Percentiles rank a stretch among this genome's conserved stretches.
phyloP scores from a whole-genome alignment of 768 basidiomycete genomes.

The Dendrothele bispora region DNA sequence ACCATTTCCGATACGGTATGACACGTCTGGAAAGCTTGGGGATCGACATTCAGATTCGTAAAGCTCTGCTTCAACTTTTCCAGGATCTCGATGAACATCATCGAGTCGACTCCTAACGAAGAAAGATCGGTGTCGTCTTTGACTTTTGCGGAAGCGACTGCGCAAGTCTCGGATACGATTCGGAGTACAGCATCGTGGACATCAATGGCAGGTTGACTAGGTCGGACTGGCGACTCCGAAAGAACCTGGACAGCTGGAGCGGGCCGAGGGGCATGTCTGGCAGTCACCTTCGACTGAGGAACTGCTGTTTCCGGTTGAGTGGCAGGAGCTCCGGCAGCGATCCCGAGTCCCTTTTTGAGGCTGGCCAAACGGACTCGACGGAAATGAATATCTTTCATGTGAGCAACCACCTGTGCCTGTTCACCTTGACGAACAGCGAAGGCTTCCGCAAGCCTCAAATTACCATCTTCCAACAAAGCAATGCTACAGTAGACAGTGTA shows the following conservation, averaged over 20 bases:
- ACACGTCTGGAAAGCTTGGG: too few relatives aligned
- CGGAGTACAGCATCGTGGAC: constrained; percentile 22
- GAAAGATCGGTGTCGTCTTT: constrained; percentile 43
- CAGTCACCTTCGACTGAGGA: neutral
- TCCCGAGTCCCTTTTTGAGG: constrained; percentile 46
- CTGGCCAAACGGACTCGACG: constrained; percentile 51
- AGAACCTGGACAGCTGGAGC: neutral
- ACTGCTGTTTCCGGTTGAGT: neutral
- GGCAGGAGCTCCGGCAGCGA: constrained; percentile 6
- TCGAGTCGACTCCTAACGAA: constrained; percentile 61
- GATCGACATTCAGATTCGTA: constrained; percentile 26
- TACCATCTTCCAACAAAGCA: constrained; percentile 41
- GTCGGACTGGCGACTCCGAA: neutral
- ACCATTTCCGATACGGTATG: too few relatives aligned
- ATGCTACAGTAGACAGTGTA: constrained; percentile 57
- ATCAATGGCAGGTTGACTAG: neutral
- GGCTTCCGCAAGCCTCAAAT: constrained; percentile 49
- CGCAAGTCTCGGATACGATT: constrained; percentile 43
- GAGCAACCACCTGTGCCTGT: constrained; percentile 48
- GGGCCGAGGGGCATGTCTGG: neutral
- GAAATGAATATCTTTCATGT: constrained; percentile 58
- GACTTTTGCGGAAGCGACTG: constrained; percentile 31
- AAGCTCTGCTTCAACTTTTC: constrained; percentile 35
- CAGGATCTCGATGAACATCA: constrained; percentile 60
- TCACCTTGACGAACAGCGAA: constrained; percentile 44